A percentile compares a stretch with the other conserved stretches of the same genome.
These are phyloP conservation scores for Gossypium gossypioides DNA, from an alignment of 441 rosid genomes.

Conservation along the genomic window DNA sequence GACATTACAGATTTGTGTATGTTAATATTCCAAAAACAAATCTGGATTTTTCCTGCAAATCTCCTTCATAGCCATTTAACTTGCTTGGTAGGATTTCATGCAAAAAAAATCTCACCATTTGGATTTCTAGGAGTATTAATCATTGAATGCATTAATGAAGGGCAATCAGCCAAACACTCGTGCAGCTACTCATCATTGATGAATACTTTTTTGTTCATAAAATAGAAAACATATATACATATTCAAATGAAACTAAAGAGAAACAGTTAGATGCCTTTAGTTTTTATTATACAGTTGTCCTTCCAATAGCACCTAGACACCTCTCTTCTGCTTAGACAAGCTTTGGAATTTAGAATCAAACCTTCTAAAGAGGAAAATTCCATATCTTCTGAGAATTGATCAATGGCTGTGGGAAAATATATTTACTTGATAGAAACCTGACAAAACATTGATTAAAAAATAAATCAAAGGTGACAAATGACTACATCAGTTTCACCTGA, in stretches of 20 bases:
- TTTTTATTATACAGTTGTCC: neutral
- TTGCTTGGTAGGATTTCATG: neutral
- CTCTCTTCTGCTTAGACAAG: neutral
- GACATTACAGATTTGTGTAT: neutral
- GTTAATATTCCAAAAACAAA: neutral
- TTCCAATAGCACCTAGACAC: neutral
- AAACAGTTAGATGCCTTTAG: neutral
- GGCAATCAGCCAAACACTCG: constrained; percentile 8
- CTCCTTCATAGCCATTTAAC: neutral
- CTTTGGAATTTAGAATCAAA: neutral
- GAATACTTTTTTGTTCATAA: neutral
- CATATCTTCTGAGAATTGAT: neutral
- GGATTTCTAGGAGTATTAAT: constrained; percentile 1
- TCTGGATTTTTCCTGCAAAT: constrained; percentile 6
- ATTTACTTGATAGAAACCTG: neutral
- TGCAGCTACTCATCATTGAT: constrained; percentile 9
- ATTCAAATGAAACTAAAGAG: neutral
- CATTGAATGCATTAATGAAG: neutral
- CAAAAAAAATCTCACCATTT: neutral
- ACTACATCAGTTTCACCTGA: constrained; percentile 5
- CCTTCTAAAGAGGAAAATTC: neutral
- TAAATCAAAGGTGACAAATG: neutral
- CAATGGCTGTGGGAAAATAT: neutral
- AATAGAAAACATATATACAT: neutral
- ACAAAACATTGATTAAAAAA: neutral